A percentile compares a stretch with the other conserved stretches of the same genome.
phyloP scores from a whole-genome alignment of 371 early-diverging fungal genomes.

The Smittium culicis region DNA sequence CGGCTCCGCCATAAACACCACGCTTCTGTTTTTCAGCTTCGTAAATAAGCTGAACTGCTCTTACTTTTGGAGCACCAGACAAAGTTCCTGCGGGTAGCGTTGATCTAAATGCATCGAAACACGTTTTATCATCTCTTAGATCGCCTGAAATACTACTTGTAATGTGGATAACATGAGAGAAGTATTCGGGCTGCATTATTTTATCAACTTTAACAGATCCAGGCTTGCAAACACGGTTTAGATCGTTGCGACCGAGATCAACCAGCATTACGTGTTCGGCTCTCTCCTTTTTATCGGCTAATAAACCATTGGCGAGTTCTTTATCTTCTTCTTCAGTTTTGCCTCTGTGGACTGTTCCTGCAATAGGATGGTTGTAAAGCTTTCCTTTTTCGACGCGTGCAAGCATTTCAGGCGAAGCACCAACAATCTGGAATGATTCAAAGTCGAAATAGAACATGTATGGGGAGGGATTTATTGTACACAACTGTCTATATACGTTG shows the following conservation, averaged over 20 bases:
- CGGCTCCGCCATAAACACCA: slow-evolving; percentile 90
- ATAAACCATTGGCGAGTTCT: slow-evolving; percentile 63
- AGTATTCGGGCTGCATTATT: slow-evolving; percentile 89
- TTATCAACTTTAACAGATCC: slow-evolving; percentile 82
- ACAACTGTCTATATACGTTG: slow-evolving; percentile 86
- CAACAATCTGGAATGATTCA: slow-evolving; percentile 82
- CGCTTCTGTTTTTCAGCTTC: slow-evolving; percentile 80
- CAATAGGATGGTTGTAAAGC: slow-evolving; percentile 83
- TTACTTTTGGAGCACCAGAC: slow-evolving; percentile 92
- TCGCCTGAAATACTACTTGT: slow-evolving; percentile 84
- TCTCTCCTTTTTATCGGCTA: slow-evolving; percentile 81
- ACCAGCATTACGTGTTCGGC: slow-evolving; percentile 96
- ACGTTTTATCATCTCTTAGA: slow-evolving; percentile 71
- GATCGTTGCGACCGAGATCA: slow-evolving; percentile 94
- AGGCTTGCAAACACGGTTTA: slow-evolving; percentile 87
- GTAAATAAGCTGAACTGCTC: slow-evolving; percentile 85
- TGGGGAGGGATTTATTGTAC: slow-evolving; percentile 94
- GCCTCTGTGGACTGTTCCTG: slow-evolving; percentile 88
- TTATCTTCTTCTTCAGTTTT: slow-evolving; percentile 65
- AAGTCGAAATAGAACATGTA: slow-evolving; percentile 95
- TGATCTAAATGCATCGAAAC: slow-evolving; percentile 88
- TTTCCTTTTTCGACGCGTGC: slow-evolving; percentile 75
- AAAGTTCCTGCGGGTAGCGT: slow-evolving; percentile 97
- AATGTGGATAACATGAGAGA: slow-evolving; percentile 96
- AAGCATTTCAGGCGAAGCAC: slow-evolving; percentile 95